Percentiles rank a stretch among this genome's conserved stretches.
Evolutionary conservation across 768 basidiomycete genomes (phyloP).

Genomic region (Gautieria morchelliformis): DNA sequence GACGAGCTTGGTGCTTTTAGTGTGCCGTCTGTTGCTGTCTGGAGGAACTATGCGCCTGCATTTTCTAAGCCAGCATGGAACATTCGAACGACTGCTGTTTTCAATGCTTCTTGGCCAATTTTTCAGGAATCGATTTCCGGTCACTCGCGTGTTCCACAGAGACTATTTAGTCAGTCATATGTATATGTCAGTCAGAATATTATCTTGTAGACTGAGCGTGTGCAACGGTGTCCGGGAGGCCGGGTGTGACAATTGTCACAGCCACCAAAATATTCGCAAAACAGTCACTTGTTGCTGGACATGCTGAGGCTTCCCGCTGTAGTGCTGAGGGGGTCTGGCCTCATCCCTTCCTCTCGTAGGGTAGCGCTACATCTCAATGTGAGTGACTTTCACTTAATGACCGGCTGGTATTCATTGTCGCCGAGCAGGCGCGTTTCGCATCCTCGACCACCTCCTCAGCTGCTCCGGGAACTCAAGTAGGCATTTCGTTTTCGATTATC

Average conservation of each 20-base stretch:
- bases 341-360: not conserved
- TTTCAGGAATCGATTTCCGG: not conserved
- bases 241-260: constrained; percentile 6
- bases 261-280: not conserved
- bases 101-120: not conserved
- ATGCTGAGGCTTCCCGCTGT: constrained; percentile 12
- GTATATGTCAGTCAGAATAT: no score
- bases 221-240: no score
- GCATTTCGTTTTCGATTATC: constrained; percentile 13
- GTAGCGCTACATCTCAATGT: constrained; percentile 2
- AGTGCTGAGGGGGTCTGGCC: constrained; percentile 1
- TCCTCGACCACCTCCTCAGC: constrained; percentile 48
- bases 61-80: constrained; percentile 34
- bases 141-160: no score
- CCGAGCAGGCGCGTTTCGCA: constrained; percentile 42
- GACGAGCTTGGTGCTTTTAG: not conserved
- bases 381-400: not conserved
- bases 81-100: not conserved
- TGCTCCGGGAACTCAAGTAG: constrained; percentile 56
- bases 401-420: not conserved
- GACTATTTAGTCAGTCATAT: no score
- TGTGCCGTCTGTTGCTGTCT: constrained; percentile 52
- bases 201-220: no score
- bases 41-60: constrained; percentile 77
- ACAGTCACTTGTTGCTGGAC: not conserved